Evolutionary conservation across 2,329 filamentous ascomycete species (phyloP), one percentile per base, ranked within the genome.

Genomic region (Penicillium sp.): DNA sequence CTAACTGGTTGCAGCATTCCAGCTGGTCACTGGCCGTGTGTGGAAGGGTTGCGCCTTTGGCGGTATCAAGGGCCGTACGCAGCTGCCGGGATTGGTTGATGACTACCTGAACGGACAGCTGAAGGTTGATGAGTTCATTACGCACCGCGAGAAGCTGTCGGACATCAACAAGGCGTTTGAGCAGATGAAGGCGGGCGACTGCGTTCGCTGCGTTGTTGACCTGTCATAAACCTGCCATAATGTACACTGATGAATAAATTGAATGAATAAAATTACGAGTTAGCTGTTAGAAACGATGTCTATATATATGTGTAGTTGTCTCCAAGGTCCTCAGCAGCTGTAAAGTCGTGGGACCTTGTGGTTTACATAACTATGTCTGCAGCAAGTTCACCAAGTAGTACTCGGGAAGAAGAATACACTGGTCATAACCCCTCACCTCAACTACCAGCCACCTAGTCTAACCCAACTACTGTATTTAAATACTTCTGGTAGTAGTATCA

Each of bases 71-170:
- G 93, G 93, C 61, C 90, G 93, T 66, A 84, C 87, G 29, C 93
- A 98, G 75, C 82, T 98, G 58, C 85, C 87, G 41, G 83, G 79
- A 51, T 83, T 98, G 35, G 89, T 98, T 21, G 75, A 82, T 59
- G 91, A 97, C 72, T 98, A 98, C 75, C 78, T 94, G 70, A 79
- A 80, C 46, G 90, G 90, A 62, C 81, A 85, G 67, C 84, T 98
- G 67, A 97, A 96, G 83, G 91, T 97, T 40, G 91, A 97, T 69
- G 93, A 98, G 76, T 97, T 97, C 77, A 97, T 98, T 75, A 98
- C 93, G 29, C 93, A 98, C 76, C 83, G 90, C 62, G 88, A 95
- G 75, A 80, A 78, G 4, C 77, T 98, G 38, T 74, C 75, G 53
- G 82, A 86, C 64, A 95, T 98, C 72, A 97, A 97, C 77, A 76